Evolutionary conservation across 148 eudicot genomes (phyloP), one percentile per base, ranked within the genome.

Genomic region (Diospyros lotus): DNA sequence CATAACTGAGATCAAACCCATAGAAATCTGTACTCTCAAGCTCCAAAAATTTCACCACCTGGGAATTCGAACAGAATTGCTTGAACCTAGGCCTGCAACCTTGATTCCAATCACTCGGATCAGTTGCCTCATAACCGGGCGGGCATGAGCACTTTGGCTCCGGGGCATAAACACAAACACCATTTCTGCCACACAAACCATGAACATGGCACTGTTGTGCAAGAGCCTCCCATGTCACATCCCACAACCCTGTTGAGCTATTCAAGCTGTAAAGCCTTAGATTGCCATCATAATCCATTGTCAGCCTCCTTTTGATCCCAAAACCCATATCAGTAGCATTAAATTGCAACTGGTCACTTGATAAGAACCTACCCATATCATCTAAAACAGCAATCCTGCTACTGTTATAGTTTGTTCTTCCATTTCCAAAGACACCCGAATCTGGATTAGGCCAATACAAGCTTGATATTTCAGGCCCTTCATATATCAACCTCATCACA

Each of bases 261-360:
- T 77, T 73, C 81, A 87, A 80, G 71, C 87, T 87, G 64, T 84
- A 82, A 52, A 76, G 54, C 73, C 90, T 82, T 28, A 87, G 64
- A 75, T 87, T 87, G 41, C 90, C 90, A 80, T 87, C 90, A 56
- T 54, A 61, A 58, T 87, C 87, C 46, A 87, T 18, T 3, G 84
- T 87, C 54, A 84, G 62, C 67, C 86, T 64, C n/a, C n/a, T n/a
- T n/a, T n/a, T n/a, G n/a, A n/a, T n/a, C n/a, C n/a, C n/a, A n/a
- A n/a, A n/a, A n/a, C 43, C 89, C 44, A 45, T 40, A 51, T 88
- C 91, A 4, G 78, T 68, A 53, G 84, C 76, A 43, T 69, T 80
- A 38, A 86, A 72, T 9, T 77, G 76, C 59, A 83, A 44, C 66
- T 45, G 53, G 73, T 85, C 86, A n/a, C n/a, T n/a, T n/a, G n/a